Percentiles rank a stretch among this genome's conserved stretches.
Evolutionary conservation across 768 basidiomycete species (phyloP).

Genomic region (Boletellus ananas): DNA sequence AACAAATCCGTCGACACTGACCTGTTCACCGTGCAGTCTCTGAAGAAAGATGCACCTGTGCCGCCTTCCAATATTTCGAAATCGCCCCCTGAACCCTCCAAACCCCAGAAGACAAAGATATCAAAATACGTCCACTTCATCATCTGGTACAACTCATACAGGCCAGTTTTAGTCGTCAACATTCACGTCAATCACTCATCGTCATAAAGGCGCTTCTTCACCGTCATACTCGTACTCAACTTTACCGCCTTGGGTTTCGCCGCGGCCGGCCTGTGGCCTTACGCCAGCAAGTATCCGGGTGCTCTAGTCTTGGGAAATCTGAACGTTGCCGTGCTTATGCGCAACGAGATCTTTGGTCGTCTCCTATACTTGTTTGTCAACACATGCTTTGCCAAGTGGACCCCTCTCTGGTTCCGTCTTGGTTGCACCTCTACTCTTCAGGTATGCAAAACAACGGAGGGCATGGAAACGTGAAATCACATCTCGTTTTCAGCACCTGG

Average conservation of each 20-base stretch:
- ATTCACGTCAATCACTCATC: slow-evolving; percentile 3
- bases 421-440: slow-evolving; percentile 72
- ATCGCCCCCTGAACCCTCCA: slow-evolving; percentile 32
- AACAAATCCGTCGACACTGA: slow-evolving; percentile 34
- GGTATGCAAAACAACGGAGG: slow-evolving; percentile 30
- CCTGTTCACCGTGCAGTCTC: slow-evolving; percentile 32
- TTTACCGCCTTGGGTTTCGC: slow-evolving; percentile 57
- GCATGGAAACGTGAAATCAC: slow-evolving; percentile 4
- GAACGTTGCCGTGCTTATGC: slow-evolving; percentile 65
- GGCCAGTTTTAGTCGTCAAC: slow-evolving; percentile 37
- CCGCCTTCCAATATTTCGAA: slow-evolving; percentile 34
- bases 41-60: slow-evolving; percentile 41
- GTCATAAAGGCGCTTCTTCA: slow-evolving; percentile 64
- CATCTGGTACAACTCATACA: slow-evolving; percentile 79
- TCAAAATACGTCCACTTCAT: slow-evolving; percentile 59
- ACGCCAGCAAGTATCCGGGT: slow-evolving; percentile 61
- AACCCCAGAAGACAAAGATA: slow-evolving; percentile 50
- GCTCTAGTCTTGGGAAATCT: slow-evolving; percentile 75
- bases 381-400: slow-evolving; percentile 79
- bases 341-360: slow-evolving; percentile 83
- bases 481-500: slow-evolving; percentile 54
- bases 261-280: slow-evolving; percentile 60
- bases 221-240: slow-evolving; percentile 57
- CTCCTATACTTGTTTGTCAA: slow-evolving; percentile 67
- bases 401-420: slow-evolving; percentile 67